These are phyloP conservation scores for Paramecium sonneborni DNA, from an alignment of 73 alveolate species.

Conservation along the genomic window DNA sequence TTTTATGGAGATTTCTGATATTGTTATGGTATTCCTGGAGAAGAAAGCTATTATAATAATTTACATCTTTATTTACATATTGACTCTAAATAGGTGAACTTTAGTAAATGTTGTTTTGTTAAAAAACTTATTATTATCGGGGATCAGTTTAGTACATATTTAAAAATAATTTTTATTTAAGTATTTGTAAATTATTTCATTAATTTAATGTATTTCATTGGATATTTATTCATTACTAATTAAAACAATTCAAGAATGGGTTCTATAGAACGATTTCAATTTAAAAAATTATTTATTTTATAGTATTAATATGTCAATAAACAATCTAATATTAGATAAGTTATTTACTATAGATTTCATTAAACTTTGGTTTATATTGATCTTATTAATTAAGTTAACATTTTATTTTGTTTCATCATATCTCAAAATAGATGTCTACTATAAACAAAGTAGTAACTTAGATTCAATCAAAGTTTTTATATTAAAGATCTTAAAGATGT, in stretches of 20 bases:
- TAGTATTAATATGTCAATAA: too few species aligned
- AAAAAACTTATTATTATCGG: neutral
- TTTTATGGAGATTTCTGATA: neutral
- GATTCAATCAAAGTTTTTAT: neutral
- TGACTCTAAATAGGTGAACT: slow-evolving; percentile 7
- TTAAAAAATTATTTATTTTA: too few species aligned
- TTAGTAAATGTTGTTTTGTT: neutral
- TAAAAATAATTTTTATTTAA: neutral
- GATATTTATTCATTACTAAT: too few species aligned
- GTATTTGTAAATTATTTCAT: neutral
- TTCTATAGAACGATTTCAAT: too few species aligned
- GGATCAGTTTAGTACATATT: slow-evolving; percentile 9
- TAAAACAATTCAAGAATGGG: too few species aligned
- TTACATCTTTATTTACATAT: neutral
- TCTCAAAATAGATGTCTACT: neutral
- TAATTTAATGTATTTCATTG: neutral
- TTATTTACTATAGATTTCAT: too few species aligned
- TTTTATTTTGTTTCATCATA: neutral
- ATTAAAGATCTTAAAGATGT: neutral
- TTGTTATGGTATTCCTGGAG: neutral
- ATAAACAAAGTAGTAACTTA: neutral
- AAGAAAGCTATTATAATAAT: neutral
- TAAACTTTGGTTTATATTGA: neutral
- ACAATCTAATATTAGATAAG: too few species aligned
- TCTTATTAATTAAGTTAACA: neutral